Evolutionary conservation across 495 filamentous ascomycete genomes (phyloP), one percentile per base, ranked within the genome.

Genomic region (Delitschia confertaspora): DNA sequence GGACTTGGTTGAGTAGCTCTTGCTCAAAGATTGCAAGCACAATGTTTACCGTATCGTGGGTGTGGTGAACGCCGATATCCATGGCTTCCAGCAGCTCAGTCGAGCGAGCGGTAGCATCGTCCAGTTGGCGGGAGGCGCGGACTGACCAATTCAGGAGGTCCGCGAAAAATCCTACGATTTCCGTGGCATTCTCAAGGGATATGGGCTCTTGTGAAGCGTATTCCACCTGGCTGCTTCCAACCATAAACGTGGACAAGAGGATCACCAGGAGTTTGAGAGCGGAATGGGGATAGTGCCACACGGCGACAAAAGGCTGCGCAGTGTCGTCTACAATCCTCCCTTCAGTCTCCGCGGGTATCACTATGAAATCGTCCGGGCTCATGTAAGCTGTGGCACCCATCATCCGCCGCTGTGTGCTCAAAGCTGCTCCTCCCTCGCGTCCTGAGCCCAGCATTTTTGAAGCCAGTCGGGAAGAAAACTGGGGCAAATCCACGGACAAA

Each of bases 21-120:
- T 74, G 69, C 55, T 96, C 91, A 38, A 96, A 78, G 3, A 89
- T 81, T 48, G 93, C 82, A 47, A 85, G 79, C 10, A 95, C 68
- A 32, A 95, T 74, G 7, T 75, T 74, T 38, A 91, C 69, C 27
- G 96, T 79, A 55, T 96, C 93, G 40, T 76, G 75, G 48, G 78
- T 79, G 13, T 73, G 71, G 25, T 75, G 74, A 2, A 93, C 59
- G n/a, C 76, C 75, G 56, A 84, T 80, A 47, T 84, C 88, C 9
- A 55, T n/a, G 8, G 29, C 58, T 51, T 34, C 64, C 62, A 16
- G 60, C 47, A 42, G 61, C 53, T 50, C 52, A 5, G 21, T 11
- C 1, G 52, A 55, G 20, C 35, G 38, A 14, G 30, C 21, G 1
- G 13, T 13, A 13, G 24, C 20, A 8, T 42, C 52, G 3, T 34